A percentile compares a stretch with the other conserved stretches of the same genome.
These are phyloP conservation scores for Diaporthe amygdali DNA, from an alignment of 2,329 filamentous ascomycete species.

Conservation along the genomic window DNA sequence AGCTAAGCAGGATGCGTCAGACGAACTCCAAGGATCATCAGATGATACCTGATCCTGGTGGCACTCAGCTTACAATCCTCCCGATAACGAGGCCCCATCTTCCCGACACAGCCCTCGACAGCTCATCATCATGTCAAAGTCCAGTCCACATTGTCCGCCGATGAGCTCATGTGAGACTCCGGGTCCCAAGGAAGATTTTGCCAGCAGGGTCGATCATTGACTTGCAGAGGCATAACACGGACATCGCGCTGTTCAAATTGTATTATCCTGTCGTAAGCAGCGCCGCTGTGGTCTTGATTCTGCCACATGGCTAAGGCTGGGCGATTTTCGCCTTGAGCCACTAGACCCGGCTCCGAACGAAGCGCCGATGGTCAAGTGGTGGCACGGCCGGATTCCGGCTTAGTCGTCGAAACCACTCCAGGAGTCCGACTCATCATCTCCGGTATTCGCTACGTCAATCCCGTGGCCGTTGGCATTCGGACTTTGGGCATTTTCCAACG, in stretches of 20 bases:
- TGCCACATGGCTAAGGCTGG: not conserved
- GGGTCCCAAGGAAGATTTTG: not conserved
- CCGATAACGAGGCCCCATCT: not conserved
- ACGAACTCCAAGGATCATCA: not conserved
- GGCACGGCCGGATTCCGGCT: not conserved
- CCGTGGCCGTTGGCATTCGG: constrained; percentile 1
- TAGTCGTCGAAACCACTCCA: constrained; percentile 26
- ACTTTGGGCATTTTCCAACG: not conserved
- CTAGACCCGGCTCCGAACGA: not conserved
- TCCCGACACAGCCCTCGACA: not conserved
- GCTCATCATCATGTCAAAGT: not conserved
- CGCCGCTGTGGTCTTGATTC: not conserved
- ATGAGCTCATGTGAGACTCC: not conserved
- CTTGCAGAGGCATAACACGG: not conserved
- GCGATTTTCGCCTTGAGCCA: not conserved
- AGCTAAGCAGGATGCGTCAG: not conserved
- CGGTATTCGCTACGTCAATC: constrained; percentile 14
- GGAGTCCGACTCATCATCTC: constrained; percentile 12
- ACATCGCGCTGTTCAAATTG: not conserved
- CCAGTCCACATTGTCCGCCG: not conserved
- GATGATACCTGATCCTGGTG: not conserved
- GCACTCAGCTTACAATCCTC: not conserved
- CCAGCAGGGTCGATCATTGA: not conserved
- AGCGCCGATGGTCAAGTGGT: not conserved
- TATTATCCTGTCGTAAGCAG: not conserved